Evolutionary conservation across 805 yeast species (phyloP), one percentile per base, ranked within the genome.

Genomic region (Wickerhamomyces chambardii): DNA sequence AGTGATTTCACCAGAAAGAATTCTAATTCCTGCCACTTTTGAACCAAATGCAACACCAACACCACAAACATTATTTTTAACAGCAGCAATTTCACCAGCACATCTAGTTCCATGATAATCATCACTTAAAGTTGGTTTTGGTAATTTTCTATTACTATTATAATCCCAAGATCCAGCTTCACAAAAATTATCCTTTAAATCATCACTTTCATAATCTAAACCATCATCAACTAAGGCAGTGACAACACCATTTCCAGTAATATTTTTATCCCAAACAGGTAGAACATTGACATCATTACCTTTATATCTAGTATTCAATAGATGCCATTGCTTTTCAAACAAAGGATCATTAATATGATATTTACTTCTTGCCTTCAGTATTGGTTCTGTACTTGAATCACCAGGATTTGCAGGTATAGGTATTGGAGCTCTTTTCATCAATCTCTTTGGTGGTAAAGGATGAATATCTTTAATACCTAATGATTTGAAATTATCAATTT

Each of bases 21-120:
- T 90, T 35, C 98, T 73, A 25, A 92, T 73, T 0, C 98, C 98
- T 2, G 95, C 70, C 3, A 92, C 95, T 48, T 80, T 74, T 5
- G 95, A 76, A 38, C 75, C 74, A 47, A 74, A 87, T 0, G 97
- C 97, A n/a, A 89, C 95, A 31, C 98, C 98, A 6, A 92, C 70
- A n/a, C 98, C 98, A 60, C 98, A 92, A 16, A 68, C 79, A 22
- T 75, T 82, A 55, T 92, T 90, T 35, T 64, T 64, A 34, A 75
- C 87, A 3, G 80, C 92, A 0, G 97, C 97, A 38, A 92, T 83
- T 58, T 92, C 98, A 28, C 96, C 97, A 2, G 97, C 97, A 63
- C 98, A 92, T 44, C 98, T 66, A 0, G 98, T 92, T 6, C 98
- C 98, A 56, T 92, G 98, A 47, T 78, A 77, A 55, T 92, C 98